Percentiles rank a stretch among this genome's conserved stretches.
These are phyloP conservation scores for Cyclotella atomus DNA, from an alignment of 108 stramenopile species.

Conservation along the genomic window DNA sequence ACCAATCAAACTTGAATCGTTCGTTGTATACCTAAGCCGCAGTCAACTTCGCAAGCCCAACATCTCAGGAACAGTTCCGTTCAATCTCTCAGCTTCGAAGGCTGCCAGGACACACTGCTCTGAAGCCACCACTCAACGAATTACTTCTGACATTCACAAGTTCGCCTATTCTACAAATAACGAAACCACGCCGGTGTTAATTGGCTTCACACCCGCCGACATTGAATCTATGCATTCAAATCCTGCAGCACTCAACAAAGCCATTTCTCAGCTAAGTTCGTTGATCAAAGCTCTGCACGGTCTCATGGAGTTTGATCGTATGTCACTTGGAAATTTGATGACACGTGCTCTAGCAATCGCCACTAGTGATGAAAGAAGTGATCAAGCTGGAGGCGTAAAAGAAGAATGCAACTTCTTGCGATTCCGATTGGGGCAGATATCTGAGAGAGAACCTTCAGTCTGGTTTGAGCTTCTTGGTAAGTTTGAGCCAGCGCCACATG, in stretches of 20 bases:
- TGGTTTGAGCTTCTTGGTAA: constrained; percentile 88
- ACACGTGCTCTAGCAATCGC: constrained; percentile 84
- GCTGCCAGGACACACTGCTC: constrained; percentile 84
- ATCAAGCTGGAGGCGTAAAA: constrained; percentile 60
- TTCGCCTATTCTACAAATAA: constrained; percentile 81
- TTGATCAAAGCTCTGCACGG: constrained; percentile 81
- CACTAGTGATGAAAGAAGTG: constrained; percentile 90
- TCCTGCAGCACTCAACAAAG: constrained; percentile 66
- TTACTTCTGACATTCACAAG: constrained; percentile 78
- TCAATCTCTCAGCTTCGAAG: constrained; percentile 73
- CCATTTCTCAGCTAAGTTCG: constrained; percentile 72
- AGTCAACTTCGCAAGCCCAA: constrained; percentile 64
- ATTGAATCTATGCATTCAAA: constrained; percentile 77
- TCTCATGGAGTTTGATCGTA: constrained; percentile 90
- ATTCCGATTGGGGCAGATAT: constrained; percentile 89
- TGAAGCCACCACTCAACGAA: constrained; percentile 85
- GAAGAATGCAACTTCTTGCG: constrained; percentile 85
- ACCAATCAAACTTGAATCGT: constrained; percentile 87
- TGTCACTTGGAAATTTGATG: constrained; percentile 92
- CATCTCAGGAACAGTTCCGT: constrained; percentile 78
- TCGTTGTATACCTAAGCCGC: constrained; percentile 69
- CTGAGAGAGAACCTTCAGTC: constrained; percentile 85
- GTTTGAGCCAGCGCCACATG: not conserved
- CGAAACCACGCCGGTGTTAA: constrained; percentile 77
- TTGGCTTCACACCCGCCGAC: constrained; percentile 83